A percentile compares a stretch with the other conserved stretches of the same genome.
phyloP scores from a whole-genome alignment of 2,329 filamentous ascomycete genomes.

The Xylariaceae sp. region DNA sequence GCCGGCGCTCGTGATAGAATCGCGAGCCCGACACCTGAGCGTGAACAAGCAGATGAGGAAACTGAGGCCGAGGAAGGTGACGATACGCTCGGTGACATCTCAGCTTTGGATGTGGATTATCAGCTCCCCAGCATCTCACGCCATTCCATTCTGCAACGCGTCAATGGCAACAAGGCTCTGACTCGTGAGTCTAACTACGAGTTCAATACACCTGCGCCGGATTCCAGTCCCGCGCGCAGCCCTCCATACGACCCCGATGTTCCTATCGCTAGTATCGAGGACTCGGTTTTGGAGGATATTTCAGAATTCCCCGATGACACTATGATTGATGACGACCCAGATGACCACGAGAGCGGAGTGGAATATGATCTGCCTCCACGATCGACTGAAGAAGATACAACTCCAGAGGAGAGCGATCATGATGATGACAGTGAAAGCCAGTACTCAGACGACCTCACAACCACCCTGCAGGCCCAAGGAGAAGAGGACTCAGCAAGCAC shows the following conservation, averaged over 20 bases:
- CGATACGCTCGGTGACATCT: slow-evolving; percentile 57
- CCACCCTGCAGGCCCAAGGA: slow-evolving; percentile 23
- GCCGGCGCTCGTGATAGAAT: slow-evolving; percentile 49
- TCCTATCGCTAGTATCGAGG: slow-evolving; percentile 83
- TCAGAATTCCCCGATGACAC: slow-evolving; percentile 51
- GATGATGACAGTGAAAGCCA: slow-evolving; percentile 54
- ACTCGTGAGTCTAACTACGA: slow-evolving; percentile 60
- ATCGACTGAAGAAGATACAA: slow-evolving; percentile 37
- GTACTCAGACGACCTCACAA: slow-evolving; percentile 45
- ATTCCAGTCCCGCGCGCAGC: slow-evolving; percentile 55
- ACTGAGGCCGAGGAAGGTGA: slow-evolving; percentile 49
- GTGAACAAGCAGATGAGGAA: slow-evolving; percentile 26
- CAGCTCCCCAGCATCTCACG: slow-evolving; percentile 79
- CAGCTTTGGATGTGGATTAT: slow-evolving; percentile 55
- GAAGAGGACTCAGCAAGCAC: slow-evolving; percentile 47
- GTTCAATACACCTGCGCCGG: slow-evolving; percentile 59
- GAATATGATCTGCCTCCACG: slow-evolving; percentile 65
- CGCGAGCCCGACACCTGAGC: slow-evolving; percentile 42
- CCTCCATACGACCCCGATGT: slow-evolving; percentile 78
- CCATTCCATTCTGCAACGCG: slow-evolving; percentile 86
- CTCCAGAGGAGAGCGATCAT: slow-evolving; percentile 31
- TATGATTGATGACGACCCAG: slow-evolving; percentile 64
- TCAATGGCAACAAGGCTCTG: slow-evolving; percentile 61
- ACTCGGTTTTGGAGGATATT: slow-evolving; percentile 52
- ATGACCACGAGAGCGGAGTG: slow-evolving; percentile 58